Conservation (phyloP, 805 yeast genomes). For the Myxozyma sirexii region DNA sequence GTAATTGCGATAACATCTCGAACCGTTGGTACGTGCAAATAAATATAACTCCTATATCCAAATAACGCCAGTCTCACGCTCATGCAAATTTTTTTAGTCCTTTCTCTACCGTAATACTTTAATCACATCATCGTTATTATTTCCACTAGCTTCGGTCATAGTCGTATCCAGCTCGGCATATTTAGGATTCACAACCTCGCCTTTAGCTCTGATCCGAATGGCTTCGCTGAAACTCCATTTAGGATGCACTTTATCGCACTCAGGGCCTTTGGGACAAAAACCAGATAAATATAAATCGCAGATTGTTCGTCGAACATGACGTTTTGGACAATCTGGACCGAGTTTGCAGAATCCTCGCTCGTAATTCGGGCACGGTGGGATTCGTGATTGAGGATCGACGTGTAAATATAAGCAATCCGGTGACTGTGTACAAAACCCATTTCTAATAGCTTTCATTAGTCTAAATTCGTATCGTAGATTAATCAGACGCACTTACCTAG, state of each 20-base stretch:
- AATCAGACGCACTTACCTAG: constrained; percentile 56
- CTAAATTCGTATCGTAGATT: constrained; percentile 11
- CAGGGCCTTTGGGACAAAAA: constrained; percentile 87
- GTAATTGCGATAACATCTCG: too few species aligned
- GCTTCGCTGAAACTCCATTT: constrained; percentile 48
- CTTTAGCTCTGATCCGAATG: constrained; percentile 18
- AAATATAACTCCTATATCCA: not conserved
- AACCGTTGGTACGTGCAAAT: too few species aligned
- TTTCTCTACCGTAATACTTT: constrained; percentile 18
- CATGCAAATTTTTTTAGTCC: not conserved
- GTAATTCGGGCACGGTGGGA: constrained; percentile 86
- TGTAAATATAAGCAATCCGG: constrained; percentile 94
- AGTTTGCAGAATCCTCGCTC: constrained; percentile 87
- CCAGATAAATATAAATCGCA: constrained; percentile 87
- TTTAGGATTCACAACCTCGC: constrained; percentile 1
- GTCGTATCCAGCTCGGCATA: not conserved
- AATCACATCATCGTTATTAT: constrained; percentile 22
- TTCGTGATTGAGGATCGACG: constrained; percentile 82
- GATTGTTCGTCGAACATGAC: constrained; percentile 74
- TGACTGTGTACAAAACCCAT: constrained; percentile 70
- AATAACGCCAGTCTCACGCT: not conserved
- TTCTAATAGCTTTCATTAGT: constrained; percentile 11
- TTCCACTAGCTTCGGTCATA: not conserved
- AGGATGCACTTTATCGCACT: constrained; percentile 82
- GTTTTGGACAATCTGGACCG: constrained; percentile 81